Evolutionary conservation across 441 rosid genomes (phyloP), one percentile per base, ranked within the genome.

Genomic region (Pelargonium australe): DNA sequence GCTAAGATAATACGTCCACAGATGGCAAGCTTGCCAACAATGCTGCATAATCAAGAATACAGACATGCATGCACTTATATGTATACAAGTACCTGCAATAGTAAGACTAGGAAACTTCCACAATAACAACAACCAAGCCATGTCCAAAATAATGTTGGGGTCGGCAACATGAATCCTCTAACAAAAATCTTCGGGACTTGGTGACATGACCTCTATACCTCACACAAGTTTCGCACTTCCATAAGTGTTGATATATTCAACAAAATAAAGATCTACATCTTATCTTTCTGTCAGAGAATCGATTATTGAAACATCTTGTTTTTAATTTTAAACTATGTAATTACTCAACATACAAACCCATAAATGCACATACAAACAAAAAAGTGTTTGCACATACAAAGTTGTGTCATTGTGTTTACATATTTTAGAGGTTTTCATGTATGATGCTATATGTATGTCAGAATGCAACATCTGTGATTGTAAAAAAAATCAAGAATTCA

Each of bases 401-500:
- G 12, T 12, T 8, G 25, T 57, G 63, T 17, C 63, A 57, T 57
- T 57, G 19, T 19, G 11, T 57, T 19, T 57, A 57, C 63, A 17
- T 17, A 25, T 17, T 57, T 57, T 20, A 19, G 61, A 57, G 11
- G 63, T 57, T 57, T 19, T 10, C 63, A 57, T 57, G 28, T 17
- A 17, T 8, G 28, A 55, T 17, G 16, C 9, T 55, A 17, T 14
- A n/a, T 53, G 8, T 58, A 20, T 23, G 28, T 61, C 64, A 11
- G 25, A 61, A 61, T 25, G 37, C 64, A 61, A 25, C 64, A 45
- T 61, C 25, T 61, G 14, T 61, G 64, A 61, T 13, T 20, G n/a
- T 61, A 7, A 11, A 25, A 31, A 61, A 25, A 61, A 40, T 49
- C 23, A 75, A 3, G 17, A 55, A 68, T 65, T 61, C 45, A 67